Evolutionary conservation across 2,329 filamentous ascomycete genomes (phyloP), one percentile per base, ranked within the genome.

Genomic region (Penicillium expansum): DNA sequence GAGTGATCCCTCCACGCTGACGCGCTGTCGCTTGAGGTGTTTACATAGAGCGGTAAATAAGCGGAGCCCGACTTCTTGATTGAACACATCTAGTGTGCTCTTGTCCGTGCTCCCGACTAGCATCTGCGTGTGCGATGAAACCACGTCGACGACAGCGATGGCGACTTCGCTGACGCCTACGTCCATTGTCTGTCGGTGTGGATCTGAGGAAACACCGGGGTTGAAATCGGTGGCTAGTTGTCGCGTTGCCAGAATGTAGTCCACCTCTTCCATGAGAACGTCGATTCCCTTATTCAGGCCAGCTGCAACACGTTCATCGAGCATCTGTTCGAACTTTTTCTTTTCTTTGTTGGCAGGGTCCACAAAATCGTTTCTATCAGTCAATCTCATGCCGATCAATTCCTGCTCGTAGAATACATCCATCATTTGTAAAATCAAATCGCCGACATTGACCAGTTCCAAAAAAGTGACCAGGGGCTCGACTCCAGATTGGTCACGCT

Each of bases 331-430:
- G 68, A 97, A 99, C 63, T 91, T 92, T 79, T 97, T 97, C 84
- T 99, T 99, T 62, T 94, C 92, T 66, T 97, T 88, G 32, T 90
- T 89, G 0, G 92, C 91, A 20, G 92, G 89, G 69, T 96, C 91
- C 47, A 99, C 81, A 69, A 99, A 99, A 76, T 99, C 94, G 71
- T 96, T 95, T 42, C 90, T 87, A 71, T 97, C 93, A 1, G 89
- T 89, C 52, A 99, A 86, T 67, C 90, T 90, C 14, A 89, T 85
- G 0, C 86, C 84, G 6, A 92, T 86, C 29, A 99, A 83, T 76
- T 99, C 94, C 76, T 97, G 94, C 71, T 96, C 90, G 76, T 96
- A 99, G 72, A 99, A 99, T 33, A 99, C 92, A 71, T 99, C 94
- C 57, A 99, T 86, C 94, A 99, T 99, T 74, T 99, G 94, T 58